Conservation (phyloP, 2,329 filamentous ascomycete genomes). For the Trichoderma sp. region DNA sequence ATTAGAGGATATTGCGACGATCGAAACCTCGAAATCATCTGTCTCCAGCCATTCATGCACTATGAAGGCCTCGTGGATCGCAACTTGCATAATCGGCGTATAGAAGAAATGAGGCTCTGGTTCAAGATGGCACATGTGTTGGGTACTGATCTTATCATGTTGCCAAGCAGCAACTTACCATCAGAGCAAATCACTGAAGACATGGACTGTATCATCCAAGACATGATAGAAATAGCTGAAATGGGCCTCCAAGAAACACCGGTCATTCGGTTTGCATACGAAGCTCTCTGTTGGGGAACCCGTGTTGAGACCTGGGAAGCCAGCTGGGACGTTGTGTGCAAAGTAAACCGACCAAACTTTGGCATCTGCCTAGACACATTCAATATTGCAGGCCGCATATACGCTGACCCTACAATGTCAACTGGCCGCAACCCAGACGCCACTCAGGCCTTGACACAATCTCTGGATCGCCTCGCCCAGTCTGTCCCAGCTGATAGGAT, state of each 20-base stretch:
- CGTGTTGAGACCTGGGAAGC: slow-evolving; percentile 70
- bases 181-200: slow-evolving; percentile 47
- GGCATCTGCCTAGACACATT: slow-evolving; percentile 77
- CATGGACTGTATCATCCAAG: slow-evolving; percentile 57
- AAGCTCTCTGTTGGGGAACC: slow-evolving; percentile 72
- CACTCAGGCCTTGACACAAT: slow-evolving; percentile 54
- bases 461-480: slow-evolving; percentile 55
- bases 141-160: slow-evolving; percentile 69
- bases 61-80: slow-evolving; percentile 73
- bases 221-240: slow-evolving; percentile 67
- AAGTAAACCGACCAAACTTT: slow-evolving; percentile 69
- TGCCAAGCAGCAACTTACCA: slow-evolving; percentile 71
- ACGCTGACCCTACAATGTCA: slow-evolving; percentile 62
- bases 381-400: slow-evolving; percentile 72
- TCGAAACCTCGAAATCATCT: slow-evolving; percentile 58
- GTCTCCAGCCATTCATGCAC: slow-evolving; percentile 75
- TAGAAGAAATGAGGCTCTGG: slow-evolving; percentile 69
- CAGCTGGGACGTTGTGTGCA: slow-evolving; percentile 66
- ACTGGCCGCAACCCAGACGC: slow-evolving; percentile 56
- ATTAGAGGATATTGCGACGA: slow-evolving; percentile 59
- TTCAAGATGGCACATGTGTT: slow-evolving; percentile 65
- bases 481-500: slow-evolving; percentile 64
- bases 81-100: slow-evolving; percentile 54
- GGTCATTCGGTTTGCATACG: slow-evolving; percentile 69
- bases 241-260: slow-evolving; percentile 60